A percentile compares a stretch with the other conserved stretches of the same genome.
phyloP scores from a whole-genome alignment of 2,329 filamentous ascomycete genomes.

The Sclerotinia minor region DNA sequence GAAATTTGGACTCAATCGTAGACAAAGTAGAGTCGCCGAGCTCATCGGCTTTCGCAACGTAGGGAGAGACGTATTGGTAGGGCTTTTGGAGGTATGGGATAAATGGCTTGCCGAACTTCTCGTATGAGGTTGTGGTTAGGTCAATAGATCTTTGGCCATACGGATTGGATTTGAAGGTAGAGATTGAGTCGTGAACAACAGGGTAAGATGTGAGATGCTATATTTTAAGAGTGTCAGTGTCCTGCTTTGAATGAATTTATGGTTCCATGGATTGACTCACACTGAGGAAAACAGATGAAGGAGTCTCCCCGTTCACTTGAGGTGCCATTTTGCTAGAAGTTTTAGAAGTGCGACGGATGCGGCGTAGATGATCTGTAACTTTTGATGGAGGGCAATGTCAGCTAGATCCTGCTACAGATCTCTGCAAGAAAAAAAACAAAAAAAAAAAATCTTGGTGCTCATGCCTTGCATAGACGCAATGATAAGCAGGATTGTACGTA shows the following conservation, averaged over 20 bases:
- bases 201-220: constrained; percentile 87
- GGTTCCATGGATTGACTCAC: constrained; percentile 45
- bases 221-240: constrained; percentile 13
- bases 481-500: constrained; percentile 6
- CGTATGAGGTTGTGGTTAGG: constrained; percentile 27
- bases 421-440: neutral
- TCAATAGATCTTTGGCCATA: constrained; percentile 79
- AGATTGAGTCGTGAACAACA: constrained; percentile 74
- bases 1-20: constrained; percentile 69
- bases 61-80: constrained; percentile 80
- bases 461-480: constrained; percentile 28
- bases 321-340: constrained; percentile 39
- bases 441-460: neutral
- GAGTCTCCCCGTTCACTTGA: constrained; percentile 53
- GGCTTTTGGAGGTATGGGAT: constrained; percentile 77
- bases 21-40: constrained; percentile 71
- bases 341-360: constrained; percentile 27
- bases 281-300: constrained; percentile 51
- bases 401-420: neutral
- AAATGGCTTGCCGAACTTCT: constrained; percentile 68
- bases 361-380: constrained; percentile 28
- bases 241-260: constrained; percentile 11
- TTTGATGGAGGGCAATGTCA: neutral
- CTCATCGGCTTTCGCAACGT: constrained; percentile 77
- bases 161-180: constrained; percentile 76